Evolutionary conservation across 768 basidiomycete genomes (phyloP), one percentile per base, ranked within the genome.

Genomic region (Termitomyces heimii): DNA sequence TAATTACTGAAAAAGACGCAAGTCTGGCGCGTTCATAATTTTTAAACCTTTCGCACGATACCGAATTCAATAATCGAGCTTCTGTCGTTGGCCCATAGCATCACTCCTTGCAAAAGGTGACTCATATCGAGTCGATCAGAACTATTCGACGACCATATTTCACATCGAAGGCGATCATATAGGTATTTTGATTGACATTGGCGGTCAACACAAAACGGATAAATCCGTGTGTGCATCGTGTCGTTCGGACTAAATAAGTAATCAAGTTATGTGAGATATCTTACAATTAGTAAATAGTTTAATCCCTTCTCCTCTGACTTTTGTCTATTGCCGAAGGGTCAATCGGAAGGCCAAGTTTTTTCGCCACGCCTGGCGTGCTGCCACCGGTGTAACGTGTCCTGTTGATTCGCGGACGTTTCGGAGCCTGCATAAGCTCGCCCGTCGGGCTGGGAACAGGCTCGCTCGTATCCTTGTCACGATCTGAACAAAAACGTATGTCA

Each of bases 291-390:
- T 3, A 29, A 4, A 7, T 12, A 9, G 10, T 22, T 73, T 67
- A 82, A 63, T 85, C 82, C 67, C 84, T 84, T 66, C 85, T 77
- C 59, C 76, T 73, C 58, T 79, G 79, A 54, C 71, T 72, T 67
- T 83, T 84, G 60, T 87, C 85, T 52, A 75, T 77, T 29, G 79
- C 82, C 51, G 79, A 75, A 45, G 81, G 82, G 67, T 86, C 86
- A 63, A 84, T 82, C 14, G 84, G 84, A 39, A 87, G 73, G 24
- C 61, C 61, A 26, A 79, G 68, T 71, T 80, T 84, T 70, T 77
- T 79, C 2, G 83, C 85, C 28, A 86, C 57, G 39, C 66, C 64
- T 48, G 71, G 67, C 29, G 65, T 61, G 28, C 68, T 60, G 12
- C 49, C 54, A 37, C 50, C 55, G n/a, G 57, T 60, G 58, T 82